These are phyloP conservation scores for Durotheca rogersii DNA, from an alignment of 495 filamentous ascomycete species.

Conservation along the genomic window DNA sequence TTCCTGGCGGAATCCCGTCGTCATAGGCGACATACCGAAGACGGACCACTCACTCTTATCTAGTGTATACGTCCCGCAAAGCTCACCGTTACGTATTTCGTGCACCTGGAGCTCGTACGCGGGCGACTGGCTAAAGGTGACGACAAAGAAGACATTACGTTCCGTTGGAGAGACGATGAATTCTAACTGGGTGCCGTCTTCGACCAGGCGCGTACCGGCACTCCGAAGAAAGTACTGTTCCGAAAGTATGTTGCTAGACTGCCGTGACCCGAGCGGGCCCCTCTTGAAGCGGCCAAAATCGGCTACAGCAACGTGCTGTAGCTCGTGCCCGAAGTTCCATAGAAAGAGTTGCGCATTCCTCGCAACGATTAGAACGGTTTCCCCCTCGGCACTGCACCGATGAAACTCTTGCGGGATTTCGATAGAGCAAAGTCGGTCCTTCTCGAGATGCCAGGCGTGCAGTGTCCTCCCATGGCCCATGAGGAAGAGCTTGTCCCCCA, in stretches of 20 bases:
- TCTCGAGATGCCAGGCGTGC: constrained; percentile 35
- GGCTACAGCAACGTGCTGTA: constrained; percentile 16
- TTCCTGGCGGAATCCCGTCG: constrained; percentile 28
- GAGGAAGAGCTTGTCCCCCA: constrained; percentile 32
- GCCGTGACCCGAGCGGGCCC: constrained; percentile 3
- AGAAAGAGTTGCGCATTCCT: constrained; percentile 31
- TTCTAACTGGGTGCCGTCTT: constrained; percentile 26
- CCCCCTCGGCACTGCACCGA: constrained; percentile 31
- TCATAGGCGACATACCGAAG: constrained; percentile 5
- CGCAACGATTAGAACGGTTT: constrained; percentile 28
- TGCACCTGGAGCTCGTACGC: constrained; percentile 19
- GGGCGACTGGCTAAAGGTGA: constrained; percentile 22
- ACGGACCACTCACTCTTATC: constrained; percentile 19
- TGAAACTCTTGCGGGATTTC: constrained; percentile 27
- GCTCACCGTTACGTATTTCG: constrained; percentile 29
- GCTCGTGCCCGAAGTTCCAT: constrained; percentile 29
- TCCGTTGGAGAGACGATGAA: constrained; percentile 33
- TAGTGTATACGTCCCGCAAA: constrained; percentile 21
- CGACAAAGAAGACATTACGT: constrained; percentile 29
- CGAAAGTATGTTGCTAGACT: constrained; percentile 11
- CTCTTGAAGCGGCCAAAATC: constrained; percentile 12
- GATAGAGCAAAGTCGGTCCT: constrained; percentile 23
- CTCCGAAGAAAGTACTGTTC: constrained; percentile 14
- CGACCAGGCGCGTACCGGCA: constrained; percentile 18
- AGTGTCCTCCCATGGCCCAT: constrained; percentile 27